phyloP scores from a whole-genome alignment of 495 filamentous ascomycete genomes.

The Aspergillus taichungensis region DNA sequence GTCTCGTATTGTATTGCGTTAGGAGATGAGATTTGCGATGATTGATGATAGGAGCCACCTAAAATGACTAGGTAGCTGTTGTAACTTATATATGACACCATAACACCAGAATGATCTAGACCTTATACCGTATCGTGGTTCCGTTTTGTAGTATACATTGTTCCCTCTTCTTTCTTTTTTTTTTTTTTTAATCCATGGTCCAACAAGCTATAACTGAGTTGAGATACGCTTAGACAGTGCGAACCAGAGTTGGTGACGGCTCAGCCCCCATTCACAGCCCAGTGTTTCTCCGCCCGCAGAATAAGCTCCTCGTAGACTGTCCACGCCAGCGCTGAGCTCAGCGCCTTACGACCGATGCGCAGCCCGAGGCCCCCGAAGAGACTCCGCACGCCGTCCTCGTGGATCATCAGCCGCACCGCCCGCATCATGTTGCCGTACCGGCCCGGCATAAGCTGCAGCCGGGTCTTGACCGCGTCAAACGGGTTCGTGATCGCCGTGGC shows the following conservation, averaged over 20 bases:
- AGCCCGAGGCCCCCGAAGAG: conserved; percentile 83
- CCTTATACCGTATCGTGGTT: too few species aligned
- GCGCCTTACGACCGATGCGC: conserved; percentile 82
- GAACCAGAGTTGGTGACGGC: too few species aligned
- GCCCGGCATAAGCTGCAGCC: conserved; percentile 80
- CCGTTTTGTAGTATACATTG: too few species aligned
- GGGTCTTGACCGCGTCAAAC: conserved; percentile 92
- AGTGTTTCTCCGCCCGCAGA: conserved; percentile 58
- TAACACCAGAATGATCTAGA: too few species aligned
- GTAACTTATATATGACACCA: too few species aligned
- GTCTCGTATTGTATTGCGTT: not conserved
- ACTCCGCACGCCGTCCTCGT: conserved; percentile 69
- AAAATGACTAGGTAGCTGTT: too few species aligned
- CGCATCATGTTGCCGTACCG: conserved; percentile 80
- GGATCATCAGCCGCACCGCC: conserved; percentile 65
- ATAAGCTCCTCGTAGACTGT: conserved; percentile 94
- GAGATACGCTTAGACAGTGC: too few species aligned
- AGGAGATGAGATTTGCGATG: too few species aligned
- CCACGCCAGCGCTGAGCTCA: conserved; percentile 90
- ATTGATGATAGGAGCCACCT: too few species aligned
- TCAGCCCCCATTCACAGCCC: conserved; percentile 32
- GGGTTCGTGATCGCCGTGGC: conserved; percentile 89
- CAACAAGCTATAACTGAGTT: too few species aligned
- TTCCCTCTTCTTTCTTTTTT: too few species aligned
- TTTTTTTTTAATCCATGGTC: too few species aligned